phyloP scores from a whole-genome alignment of 495 filamentous ascomycete species.

The Ascobolus immersus region DNA sequence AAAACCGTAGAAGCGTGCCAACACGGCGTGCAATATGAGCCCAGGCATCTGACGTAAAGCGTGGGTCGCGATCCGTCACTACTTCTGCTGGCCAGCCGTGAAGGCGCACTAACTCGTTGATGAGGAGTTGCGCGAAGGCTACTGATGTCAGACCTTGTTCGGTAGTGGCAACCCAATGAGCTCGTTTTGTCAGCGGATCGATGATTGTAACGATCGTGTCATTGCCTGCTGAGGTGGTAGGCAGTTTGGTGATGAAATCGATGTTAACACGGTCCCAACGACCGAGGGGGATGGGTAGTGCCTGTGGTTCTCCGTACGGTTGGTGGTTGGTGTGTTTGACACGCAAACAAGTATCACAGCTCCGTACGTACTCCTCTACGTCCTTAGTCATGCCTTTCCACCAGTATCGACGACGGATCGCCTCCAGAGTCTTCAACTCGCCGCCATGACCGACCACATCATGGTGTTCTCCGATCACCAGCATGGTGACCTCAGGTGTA shows the following conservation, averaged over 20 bases:
- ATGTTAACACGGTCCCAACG: slow-evolving; percentile 1
- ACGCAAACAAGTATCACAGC: neutral
- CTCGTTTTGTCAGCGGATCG: slow-evolving; percentile 1
- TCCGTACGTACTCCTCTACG: neutral
- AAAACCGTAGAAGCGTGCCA: no score
- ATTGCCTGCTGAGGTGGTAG: neutral
- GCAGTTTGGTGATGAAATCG: slow-evolving; percentile 4
- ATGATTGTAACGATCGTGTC: slow-evolving; percentile 2
- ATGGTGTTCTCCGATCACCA: neutral
- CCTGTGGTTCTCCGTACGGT: neutral
- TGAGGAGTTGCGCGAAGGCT: neutral
- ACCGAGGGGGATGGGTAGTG: neutral
- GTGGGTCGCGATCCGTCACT: no score
- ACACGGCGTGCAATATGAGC: no score
- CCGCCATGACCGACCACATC: neutral
- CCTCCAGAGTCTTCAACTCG: neutral
- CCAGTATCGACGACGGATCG: neutral
- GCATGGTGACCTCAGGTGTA: no score
- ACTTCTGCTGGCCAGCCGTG: no score
- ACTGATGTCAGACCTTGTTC: neutral
- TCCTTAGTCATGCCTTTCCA: neutral
- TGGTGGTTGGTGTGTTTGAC: neutral
- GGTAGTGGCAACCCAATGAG: slow-evolving; percentile 1
- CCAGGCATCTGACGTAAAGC: no score
- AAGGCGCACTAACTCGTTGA: no score